Conservation (phyloP, 345 rosid genomes). For the Salix viminalis region DNA sequence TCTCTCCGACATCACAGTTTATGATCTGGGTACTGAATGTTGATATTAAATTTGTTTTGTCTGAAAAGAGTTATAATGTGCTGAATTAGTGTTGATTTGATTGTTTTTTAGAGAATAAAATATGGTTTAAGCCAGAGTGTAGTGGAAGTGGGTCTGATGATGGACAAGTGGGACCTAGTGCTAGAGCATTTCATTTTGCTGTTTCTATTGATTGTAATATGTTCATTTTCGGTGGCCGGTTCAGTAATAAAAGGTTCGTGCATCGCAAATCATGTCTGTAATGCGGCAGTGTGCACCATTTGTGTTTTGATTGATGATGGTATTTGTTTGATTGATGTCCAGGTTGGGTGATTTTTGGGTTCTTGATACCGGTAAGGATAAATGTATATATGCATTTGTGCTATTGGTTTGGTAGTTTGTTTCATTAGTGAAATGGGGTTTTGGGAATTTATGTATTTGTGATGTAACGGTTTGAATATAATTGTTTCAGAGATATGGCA, state of each 20-base stretch:
- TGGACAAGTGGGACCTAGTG: constrained; percentile 78
- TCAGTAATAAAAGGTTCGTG: constrained; percentile 62
- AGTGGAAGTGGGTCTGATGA: constrained; percentile 75
- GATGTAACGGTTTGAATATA: not conserved
- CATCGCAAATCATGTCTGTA: not conserved
- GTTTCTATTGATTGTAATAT: constrained; percentile 87
- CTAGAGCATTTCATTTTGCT: constrained; percentile 93
- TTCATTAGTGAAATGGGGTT: not conserved
- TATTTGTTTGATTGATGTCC: constrained; percentile 19
- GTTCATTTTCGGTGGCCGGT: constrained; percentile 97
- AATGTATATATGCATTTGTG: not conserved
- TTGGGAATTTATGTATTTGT: no score
- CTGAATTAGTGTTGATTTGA: not conserved
- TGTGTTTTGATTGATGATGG: constrained; percentile 10
- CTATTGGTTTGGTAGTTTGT: not conserved
- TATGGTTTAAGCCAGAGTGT: constrained; percentile 93
- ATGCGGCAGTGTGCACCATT: not conserved
- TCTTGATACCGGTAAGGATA: constrained; percentile 72
- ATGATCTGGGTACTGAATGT: constrained; percentile 58
- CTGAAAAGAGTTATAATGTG: no score
- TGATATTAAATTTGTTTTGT: not conserved
- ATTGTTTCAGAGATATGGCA: constrained; percentile 87
- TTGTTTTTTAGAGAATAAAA: constrained; percentile 56
- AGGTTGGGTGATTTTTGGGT: constrained; percentile 99
- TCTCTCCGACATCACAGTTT: constrained; percentile 62